A percentile compares a stretch with the other conserved stretches of the same genome.
Evolutionary conservation across 2,329 filamentous ascomycete species (phyloP).

Genomic region (Cadophora sp.): DNA sequence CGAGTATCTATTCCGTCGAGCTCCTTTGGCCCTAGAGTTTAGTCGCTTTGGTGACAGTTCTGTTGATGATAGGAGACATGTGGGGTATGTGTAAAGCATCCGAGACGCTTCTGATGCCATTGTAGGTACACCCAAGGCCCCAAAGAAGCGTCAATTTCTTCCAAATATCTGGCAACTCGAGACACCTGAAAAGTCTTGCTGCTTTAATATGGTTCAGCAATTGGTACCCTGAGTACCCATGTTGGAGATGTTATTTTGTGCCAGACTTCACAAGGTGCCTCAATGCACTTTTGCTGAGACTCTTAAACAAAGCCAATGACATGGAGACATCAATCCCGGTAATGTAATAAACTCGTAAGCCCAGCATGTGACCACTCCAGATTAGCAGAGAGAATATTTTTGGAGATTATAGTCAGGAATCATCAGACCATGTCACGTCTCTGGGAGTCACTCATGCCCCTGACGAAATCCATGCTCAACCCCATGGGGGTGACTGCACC

Average conservation of each 20-base stretch:
- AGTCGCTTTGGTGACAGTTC: background rate
- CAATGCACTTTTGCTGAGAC: background rate
- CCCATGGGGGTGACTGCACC: background rate
- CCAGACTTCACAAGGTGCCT: background rate
- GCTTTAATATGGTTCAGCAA: background rate
- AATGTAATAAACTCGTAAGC: no score
- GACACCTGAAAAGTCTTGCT: background rate
- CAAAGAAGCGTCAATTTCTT: background rate
- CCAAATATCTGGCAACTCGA: background rate
- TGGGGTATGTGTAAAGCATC: background rate
- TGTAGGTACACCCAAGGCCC: background rate
- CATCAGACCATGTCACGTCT: background rate
- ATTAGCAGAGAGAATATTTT: background rate
- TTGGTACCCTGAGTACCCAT: background rate
- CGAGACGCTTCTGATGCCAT: constrained; percentile 7
- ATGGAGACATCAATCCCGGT: background rate
- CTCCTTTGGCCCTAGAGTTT: background rate
- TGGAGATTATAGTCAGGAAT: background rate
- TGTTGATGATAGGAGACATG: background rate
- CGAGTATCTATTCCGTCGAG: background rate
- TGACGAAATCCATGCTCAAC: background rate
- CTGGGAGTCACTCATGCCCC: background rate
- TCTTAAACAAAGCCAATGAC: background rate
- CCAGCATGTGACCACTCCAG: background rate
- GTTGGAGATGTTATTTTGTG: background rate